Conservation (phyloP, 129 eudicot genomes). For the Lonicera japonica region DNA sequence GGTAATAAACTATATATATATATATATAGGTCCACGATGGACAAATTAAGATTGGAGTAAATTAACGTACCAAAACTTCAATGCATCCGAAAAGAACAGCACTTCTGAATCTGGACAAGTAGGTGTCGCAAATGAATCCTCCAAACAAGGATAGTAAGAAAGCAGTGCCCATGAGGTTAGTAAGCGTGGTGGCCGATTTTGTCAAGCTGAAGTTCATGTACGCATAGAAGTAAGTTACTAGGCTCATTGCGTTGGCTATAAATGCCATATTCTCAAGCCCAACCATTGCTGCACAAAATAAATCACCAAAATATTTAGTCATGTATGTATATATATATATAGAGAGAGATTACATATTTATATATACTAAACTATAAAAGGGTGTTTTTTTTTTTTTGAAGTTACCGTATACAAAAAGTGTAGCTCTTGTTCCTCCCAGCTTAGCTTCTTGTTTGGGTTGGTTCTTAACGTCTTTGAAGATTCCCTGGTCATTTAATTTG, state of each 20-base stretch:
- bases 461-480: constrained; percentile 25
- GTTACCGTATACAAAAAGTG: constrained; percentile 59
- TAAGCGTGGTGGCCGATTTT: constrained; percentile 67
- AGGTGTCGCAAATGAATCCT: constrained; percentile 75
- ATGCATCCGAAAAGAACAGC: constrained; percentile 48
- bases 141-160: constrained; percentile 58
- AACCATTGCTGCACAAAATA: constrained; percentile 38
- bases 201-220: constrained; percentile 82
- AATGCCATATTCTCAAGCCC: constrained; percentile 73
- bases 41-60: too few relatives aligned
- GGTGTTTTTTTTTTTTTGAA: background rate
- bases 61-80: constrained; percentile 53
- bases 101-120: constrained; percentile 70
- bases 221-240: constrained; percentile 61
- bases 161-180: constrained; percentile 71
- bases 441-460: constrained; percentile 21
- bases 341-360: background rate
- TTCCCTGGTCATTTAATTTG: constrained; percentile 32
- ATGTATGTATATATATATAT: too few relatives aligned
- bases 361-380: too few relatives aligned
- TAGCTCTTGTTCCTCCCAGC: constrained; percentile 56
- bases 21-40: too few relatives aligned
- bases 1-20: too few relatives aligned
- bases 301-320: background rate
- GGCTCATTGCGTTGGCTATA: constrained; percentile 50